Conservation (phyloP, 352 stramenopile species). For the Poterioochromonas sp. region DNA sequence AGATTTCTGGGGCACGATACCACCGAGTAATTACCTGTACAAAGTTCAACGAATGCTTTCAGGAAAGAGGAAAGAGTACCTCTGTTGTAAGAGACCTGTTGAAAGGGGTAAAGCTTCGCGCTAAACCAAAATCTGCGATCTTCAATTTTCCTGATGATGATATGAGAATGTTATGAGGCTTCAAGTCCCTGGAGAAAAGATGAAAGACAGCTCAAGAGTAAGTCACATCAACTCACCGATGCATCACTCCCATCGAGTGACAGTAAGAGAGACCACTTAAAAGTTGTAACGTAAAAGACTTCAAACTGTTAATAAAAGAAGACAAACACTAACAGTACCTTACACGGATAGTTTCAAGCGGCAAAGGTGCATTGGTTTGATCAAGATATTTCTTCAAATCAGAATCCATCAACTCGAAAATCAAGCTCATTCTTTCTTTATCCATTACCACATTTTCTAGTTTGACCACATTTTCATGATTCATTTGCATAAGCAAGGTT, state of each 20-base stretch:
- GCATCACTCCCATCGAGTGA: slow-evolving; percentile 72
- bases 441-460: slow-evolving; percentile 37
- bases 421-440: slow-evolving; percentile 58
- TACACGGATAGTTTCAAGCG: neutral
- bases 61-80: slow-evolving; percentile 47
- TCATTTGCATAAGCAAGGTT: slow-evolving; percentile 87
- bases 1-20: slow-evolving; percentile 95
- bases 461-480: slow-evolving; percentile 96
- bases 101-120: slow-evolving; percentile 86
- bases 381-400: slow-evolving; percentile 92
- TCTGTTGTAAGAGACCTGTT: slow-evolving; percentile 94
- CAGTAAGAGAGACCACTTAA: slow-evolving; percentile 67
- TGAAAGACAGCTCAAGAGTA: neutral
- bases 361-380: slow-evolving; percentile 25
- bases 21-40: slow-evolving; percentile 80
- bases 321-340: neutral
- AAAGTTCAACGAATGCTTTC: neutral
- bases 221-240: slow-evolving; percentile 41
- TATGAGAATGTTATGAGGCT: slow-evolving; percentile 95
- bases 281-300: slow-evolving; percentile 53
- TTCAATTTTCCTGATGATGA: slow-evolving; percentile 84
- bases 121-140: slow-evolving; percentile 95
- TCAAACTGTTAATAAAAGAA: neutral
- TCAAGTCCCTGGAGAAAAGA: slow-evolving; percentile 65
- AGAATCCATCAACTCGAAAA: slow-evolving; percentile 98